A percentile compares a stretch with the other conserved stretches of the same genome.
Evolutionary conservation across 176 grass and related monocot genomes (phyloP).

Genomic region (Panicum miliaceum): DNA sequence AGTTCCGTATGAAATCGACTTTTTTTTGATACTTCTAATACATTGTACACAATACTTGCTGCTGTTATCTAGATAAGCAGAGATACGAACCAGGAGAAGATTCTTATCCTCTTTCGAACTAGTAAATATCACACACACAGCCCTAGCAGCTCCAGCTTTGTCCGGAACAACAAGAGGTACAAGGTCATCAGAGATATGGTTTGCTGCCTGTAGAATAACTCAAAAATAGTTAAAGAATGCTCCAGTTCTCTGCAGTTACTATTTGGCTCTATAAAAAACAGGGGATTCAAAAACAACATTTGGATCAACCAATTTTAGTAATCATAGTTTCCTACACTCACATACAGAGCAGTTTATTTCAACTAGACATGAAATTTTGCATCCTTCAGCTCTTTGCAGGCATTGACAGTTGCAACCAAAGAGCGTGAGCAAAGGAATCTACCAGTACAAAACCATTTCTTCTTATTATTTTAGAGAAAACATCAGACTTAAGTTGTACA

Average conservation of each 20-base stretch:
- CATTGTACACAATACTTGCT: conserved; percentile 18
- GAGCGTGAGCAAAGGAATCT: conserved; percentile 9
- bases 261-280: conserved; percentile 29
- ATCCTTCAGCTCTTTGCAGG: conserved; percentile 18
- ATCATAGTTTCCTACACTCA: neutral
- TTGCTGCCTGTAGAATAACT: conserved; percentile 61
- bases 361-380: neutral
- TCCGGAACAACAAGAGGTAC: conserved; percentile 73
- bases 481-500: conserved; percentile 35
- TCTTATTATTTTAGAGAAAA: conserved; percentile 1
- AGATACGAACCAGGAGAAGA: conserved; percentile 79
- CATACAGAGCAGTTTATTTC: neutral
- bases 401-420: conserved; percentile 6
- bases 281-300: neutral
- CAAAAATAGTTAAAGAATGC: conserved; percentile 41
- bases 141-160: conserved; percentile 55
- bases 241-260: neutral
- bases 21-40: neutral
- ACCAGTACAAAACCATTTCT: conserved; percentile 1
- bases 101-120: conserved; percentile 86
- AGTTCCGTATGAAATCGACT: neutral
- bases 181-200: conserved; percentile 66
- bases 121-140: conserved; percentile 75
- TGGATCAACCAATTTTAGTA: neutral
- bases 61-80: conserved; percentile 35